A percentile compares a stretch with the other conserved stretches of the same genome.
phyloP scores from a whole-genome alignment of 192 early-diverging fungal species.

The Helicostylum pulchrum region DNA sequence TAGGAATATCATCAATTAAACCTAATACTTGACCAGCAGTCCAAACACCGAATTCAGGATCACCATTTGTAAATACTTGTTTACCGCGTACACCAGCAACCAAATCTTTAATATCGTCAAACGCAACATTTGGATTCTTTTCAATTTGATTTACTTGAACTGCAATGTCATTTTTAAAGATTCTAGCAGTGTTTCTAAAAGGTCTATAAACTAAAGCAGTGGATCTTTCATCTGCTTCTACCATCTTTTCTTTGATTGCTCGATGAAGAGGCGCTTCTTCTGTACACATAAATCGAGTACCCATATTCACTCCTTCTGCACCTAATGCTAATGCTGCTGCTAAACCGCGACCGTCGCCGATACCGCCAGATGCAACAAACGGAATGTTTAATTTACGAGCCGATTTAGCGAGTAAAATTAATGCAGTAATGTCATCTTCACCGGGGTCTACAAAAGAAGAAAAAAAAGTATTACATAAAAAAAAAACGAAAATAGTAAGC shows the following conservation, averaged over 20 bases:
- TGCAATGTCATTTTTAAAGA: constrained; percentile 70
- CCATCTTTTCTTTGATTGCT: constrained; percentile 70
- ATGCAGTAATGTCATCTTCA: constrained; percentile 72
- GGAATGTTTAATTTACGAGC: constrained; percentile 66
- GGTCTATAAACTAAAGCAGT: constrained; percentile 69
- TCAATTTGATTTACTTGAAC: constrained; percentile 67
- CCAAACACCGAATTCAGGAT: constrained; percentile 54
- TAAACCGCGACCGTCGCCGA: constrained; percentile 77
- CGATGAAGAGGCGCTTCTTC: constrained; percentile 68
- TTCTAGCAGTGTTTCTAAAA: constrained; percentile 71
- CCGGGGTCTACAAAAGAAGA: constrained; percentile 52
- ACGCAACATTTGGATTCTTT: constrained; percentile 55
- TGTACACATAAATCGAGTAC: constrained; percentile 83
- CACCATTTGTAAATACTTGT: constrained; percentile 52
- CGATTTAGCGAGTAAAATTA: constrained; percentile 71
- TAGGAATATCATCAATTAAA: constrained; percentile 75
- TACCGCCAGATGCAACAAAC: constrained; percentile 73
- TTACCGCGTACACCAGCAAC: constrained; percentile 61
- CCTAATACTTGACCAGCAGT: constrained; percentile 69
- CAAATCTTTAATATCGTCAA: constrained; percentile 55
- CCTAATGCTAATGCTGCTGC: constrained; percentile 57
- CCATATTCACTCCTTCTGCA: constrained; percentile 74
- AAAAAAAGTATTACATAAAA: too few relatives aligned
- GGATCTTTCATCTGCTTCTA: constrained; percentile 59
- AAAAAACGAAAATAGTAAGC: too few relatives aligned